Evolutionary conservation across 2,329 filamentous ascomycete species (phyloP).

Genomic region (Sclerotinia glacialis): DNA sequence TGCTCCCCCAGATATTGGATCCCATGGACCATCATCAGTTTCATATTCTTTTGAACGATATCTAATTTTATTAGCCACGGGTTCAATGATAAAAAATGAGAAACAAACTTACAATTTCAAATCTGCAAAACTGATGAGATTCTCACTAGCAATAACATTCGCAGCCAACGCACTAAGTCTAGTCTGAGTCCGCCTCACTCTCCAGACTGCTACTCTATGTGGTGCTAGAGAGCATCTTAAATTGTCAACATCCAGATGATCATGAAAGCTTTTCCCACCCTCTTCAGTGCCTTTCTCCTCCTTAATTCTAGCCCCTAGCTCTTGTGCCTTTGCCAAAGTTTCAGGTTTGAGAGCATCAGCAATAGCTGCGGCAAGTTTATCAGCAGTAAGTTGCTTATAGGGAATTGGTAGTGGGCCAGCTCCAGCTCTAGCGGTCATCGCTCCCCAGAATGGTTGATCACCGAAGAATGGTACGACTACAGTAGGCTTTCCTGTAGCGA

Average conservation of each 20-base stretch:
- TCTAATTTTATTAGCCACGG: slow-evolving; percentile 35
- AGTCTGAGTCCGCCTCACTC: slow-evolving; percentile 64
- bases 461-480: slow-evolving; percentile 85
- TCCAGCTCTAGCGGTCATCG: slow-evolving; percentile 69
- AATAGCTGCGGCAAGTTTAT: slow-evolving; percentile 65
- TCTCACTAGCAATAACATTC: slow-evolving; percentile 62
- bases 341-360: slow-evolving; percentile 57
- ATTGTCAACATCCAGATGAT: slow-evolving; percentile 63
- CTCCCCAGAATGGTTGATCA: slow-evolving; percentile 80
- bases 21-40: slow-evolving; percentile 73
- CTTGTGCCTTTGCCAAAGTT: slow-evolving; percentile 53
- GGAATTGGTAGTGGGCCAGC: slow-evolving; percentile 70
- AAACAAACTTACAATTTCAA: slow-evolving; percentile 62
- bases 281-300: slow-evolving; percentile 62
- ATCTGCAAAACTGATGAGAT: slow-evolving; percentile 64
- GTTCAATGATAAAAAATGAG: neutral
- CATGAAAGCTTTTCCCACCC: slow-evolving; percentile 67
- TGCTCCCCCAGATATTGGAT: slow-evolving; percentile 75
- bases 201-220: slow-evolving; percentile 69
- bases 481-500: slow-evolving; percentile 74
- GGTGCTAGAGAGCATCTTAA: slow-evolving; percentile 69
- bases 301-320: slow-evolving; percentile 58
- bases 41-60: slow-evolving; percentile 65
- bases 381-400: slow-evolving; percentile 63
- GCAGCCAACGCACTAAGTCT: slow-evolving; percentile 71